Conservation (phyloP, 352 stramenopile genomes). For the Phytophthora nicotianae region DNA sequence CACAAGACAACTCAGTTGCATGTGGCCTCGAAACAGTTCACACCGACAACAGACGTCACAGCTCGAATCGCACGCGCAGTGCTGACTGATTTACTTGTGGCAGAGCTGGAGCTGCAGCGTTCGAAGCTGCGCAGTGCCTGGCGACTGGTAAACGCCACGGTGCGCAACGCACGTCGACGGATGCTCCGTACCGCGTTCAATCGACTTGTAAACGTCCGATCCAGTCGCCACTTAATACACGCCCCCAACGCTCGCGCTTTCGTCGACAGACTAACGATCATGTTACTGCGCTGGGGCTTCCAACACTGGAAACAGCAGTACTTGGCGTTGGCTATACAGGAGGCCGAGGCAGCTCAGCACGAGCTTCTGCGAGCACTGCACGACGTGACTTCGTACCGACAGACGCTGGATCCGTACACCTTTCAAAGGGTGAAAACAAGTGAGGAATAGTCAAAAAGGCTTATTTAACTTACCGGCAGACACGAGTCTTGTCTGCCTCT, state of each 20-base stretch:
- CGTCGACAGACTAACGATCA: conserved; percentile 21
- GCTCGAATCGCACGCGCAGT: conserved; percentile 18
- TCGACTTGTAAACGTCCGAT: conserved; percentile 8
- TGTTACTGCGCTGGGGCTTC: conserved; percentile 42
- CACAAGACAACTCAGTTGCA: conserved; percentile 18
- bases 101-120: conserved; percentile 11
- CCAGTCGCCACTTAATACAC: conserved; percentile 16
- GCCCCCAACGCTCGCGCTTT: conserved; percentile 32
- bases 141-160: conserved; percentile 16
- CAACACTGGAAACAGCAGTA: conserved; percentile 57
- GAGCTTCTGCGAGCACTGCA: conserved; percentile 52
- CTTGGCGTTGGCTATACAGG: conserved; percentile 42
- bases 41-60: conserved; percentile 11
- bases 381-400: conserved; percentile 44
- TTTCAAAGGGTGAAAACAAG: neutral
- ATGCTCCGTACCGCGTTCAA: conserved; percentile 24
- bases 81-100: conserved; percentile 21
- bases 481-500: neutral
- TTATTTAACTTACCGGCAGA: conserved; percentile 37
- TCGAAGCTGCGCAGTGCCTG: conserved; percentile 25
- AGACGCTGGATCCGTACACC: conserved; percentile 38
- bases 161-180: conserved; percentile 10
- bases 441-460: conserved; percentile 28
- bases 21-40: conserved; percentile 17
- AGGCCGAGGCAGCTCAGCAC: conserved; percentile 48